Evolutionary conservation across 2,329 filamentous ascomycete species (phyloP).

Genomic region (Zasmidium angulare): DNA sequence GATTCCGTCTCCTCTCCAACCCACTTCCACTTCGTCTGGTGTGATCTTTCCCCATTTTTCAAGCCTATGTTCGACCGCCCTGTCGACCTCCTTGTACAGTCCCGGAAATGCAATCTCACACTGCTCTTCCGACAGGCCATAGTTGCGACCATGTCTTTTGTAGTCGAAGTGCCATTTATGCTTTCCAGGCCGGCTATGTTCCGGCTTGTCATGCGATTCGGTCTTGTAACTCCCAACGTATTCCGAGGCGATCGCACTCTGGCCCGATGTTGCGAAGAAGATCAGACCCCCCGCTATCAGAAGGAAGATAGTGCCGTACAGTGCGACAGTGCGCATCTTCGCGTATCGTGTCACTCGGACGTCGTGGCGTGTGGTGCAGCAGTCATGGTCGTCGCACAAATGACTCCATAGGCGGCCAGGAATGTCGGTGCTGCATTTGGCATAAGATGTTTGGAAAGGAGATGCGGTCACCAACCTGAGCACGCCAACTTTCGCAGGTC

Average conservation of each 20-base stretch:
- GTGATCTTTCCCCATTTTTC: constrained; percentile 22
- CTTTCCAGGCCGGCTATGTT: background rate
- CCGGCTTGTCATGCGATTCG: background rate
- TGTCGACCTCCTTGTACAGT: constrained; percentile 33
- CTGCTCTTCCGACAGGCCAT: constrained; percentile 30
- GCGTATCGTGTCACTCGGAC: background rate
- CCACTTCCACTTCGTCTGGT: constrained; percentile 22
- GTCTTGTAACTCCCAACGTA: constrained; percentile 1
- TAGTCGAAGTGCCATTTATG: constrained; percentile 18
- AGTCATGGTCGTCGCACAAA: background rate
- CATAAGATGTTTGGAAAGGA: background rate
- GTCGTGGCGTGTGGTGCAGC: background rate
- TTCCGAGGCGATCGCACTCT: background rate
- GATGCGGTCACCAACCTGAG: background rate
- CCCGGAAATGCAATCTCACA: constrained; percentile 32
- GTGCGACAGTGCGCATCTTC: constrained; percentile 17
- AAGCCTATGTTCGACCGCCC: constrained; percentile 27
- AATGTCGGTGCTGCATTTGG: background rate
- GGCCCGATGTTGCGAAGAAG: constrained; percentile 15
- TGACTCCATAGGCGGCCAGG: background rate
- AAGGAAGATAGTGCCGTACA: constrained; percentile 19
- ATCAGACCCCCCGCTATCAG: constrained; percentile 15
- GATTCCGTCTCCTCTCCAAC: constrained; percentile 26
- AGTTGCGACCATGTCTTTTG: constrained; percentile 24
- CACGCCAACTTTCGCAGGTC: background rate